Evolutionary conservation across 768 basidiomycete species (phyloP).

Genomic region (Suillus decipiens): DNA sequence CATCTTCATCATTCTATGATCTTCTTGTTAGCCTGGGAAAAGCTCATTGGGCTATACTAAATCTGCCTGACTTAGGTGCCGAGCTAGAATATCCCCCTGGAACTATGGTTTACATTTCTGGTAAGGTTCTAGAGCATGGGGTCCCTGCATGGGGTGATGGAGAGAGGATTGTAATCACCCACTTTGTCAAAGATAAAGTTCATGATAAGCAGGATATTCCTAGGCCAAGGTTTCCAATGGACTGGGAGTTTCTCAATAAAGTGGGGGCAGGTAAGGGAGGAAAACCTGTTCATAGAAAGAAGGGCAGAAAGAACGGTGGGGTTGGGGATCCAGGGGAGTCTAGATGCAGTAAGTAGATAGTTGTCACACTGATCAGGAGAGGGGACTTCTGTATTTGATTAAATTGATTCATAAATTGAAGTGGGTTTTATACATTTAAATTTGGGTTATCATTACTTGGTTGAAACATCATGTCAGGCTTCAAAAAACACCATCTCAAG

Average conservation of each 20-base stretch:
- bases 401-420: neutral
- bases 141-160: conserved; percentile 1
- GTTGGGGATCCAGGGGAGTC: neutral
- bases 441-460: neutral
- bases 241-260: conserved; percentile 5
- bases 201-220: neutral
- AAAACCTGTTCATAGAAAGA: neutral
- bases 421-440: no score
- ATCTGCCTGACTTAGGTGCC: neutral
- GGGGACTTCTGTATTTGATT: neutral
- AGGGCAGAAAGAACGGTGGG: neutral
- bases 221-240: neutral
- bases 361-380: no score
- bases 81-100: neutral
- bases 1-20: neutral
- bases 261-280: neutral
- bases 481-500: neutral
- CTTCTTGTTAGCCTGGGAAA: conserved; percentile 9
- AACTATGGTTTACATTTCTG: neutral
- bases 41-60: neutral
- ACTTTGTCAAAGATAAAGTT: conserved; percentile 6
- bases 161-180: conserved; percentile 1
- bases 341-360: neutral
- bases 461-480: neutral
- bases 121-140: neutral